Evolutionary conservation across 1,284 basidiomycete genomes (phyloP).

Genomic region (Fomitopsis palustris): DNA sequence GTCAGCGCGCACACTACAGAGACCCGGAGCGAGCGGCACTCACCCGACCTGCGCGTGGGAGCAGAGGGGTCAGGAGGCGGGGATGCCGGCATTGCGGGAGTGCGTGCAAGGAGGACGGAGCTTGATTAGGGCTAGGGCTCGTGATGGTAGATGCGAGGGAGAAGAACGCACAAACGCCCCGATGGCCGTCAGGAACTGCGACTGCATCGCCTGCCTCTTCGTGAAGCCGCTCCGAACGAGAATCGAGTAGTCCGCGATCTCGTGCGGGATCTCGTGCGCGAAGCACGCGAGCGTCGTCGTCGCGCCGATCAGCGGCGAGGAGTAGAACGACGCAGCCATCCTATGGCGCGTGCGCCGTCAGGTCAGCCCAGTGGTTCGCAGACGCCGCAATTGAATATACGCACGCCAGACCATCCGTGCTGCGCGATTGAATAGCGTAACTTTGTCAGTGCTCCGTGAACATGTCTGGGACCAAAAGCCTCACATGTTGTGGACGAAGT

Average conservation of each 20-base stretch:
- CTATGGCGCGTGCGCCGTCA: slow-evolving; percentile 31
- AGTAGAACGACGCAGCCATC: slow-evolving; percentile 91
- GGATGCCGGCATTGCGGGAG: neutral
- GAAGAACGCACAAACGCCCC: slow-evolving; percentile 78
- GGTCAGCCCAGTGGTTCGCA: neutral
- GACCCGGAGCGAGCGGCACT: neutral
- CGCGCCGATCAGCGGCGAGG: slow-evolving; percentile 83
- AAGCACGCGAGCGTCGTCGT: slow-evolving; percentile 90
- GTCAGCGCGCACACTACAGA: neutral
- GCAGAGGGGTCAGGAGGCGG: slow-evolving; percentile 1
- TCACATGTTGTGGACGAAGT: slow-evolving; percentile 86
- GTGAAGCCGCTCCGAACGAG: slow-evolving; percentile 86
- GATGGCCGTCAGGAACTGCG: slow-evolving; percentile 85
- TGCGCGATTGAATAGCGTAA: slow-evolving; percentile 24
- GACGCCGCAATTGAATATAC: slow-evolving; percentile 26
- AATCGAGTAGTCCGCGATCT: slow-evolving; percentile 91
- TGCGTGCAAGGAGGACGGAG: neutral
- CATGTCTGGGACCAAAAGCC: slow-evolving; percentile 20
- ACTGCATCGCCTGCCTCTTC: slow-evolving; percentile 86
- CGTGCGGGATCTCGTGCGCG: slow-evolving; percentile 89
- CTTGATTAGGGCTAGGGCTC: neutral
- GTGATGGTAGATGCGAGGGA: neutral
- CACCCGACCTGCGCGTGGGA: slow-evolving; percentile 23
- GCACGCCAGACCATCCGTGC: slow-evolving; percentile 84
- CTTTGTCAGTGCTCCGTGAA: slow-evolving; percentile 6